Evolutionary conservation across 768 basidiomycete species (phyloP).

Genomic region (Fomitopsis serialis): DNA sequence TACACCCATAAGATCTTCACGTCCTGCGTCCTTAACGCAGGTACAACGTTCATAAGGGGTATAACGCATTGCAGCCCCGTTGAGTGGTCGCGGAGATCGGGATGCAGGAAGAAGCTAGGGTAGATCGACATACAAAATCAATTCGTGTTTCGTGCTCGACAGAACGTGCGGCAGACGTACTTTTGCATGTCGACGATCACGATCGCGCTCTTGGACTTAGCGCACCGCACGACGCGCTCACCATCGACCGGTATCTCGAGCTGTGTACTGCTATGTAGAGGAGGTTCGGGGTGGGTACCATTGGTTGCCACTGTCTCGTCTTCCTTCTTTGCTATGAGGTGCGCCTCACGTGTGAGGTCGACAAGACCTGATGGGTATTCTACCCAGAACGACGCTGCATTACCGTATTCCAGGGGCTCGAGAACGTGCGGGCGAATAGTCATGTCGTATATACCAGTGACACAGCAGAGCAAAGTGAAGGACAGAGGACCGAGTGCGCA

Average conservation of each 20-base stretch:
- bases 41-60: slow-evolving; percentile 44
- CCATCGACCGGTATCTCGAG: slow-evolving; percentile 52
- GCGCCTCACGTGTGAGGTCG: slow-evolving; percentile 49
- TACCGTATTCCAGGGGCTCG: slow-evolving; percentile 48
- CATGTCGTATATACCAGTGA: slow-evolving; percentile 23
- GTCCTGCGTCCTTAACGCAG: slow-evolving; percentile 41
- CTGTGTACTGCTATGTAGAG: slow-evolving; percentile 32
- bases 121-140: background rate
- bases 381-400: slow-evolving; percentile 54
- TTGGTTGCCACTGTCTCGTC: slow-evolving; percentile 1
- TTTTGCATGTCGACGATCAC: slow-evolving; percentile 77
- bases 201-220: slow-evolving; percentile 44
- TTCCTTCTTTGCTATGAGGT: slow-evolving; percentile 24
- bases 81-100: slow-evolving; percentile 48
- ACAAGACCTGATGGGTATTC: slow-evolving; percentile 63
- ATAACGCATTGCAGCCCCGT: slow-evolving; percentile 54
- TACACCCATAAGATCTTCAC: slow-evolving; percentile 65
- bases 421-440: slow-evolving; percentile 40
- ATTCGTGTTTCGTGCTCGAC: background rate
- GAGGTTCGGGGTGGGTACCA: slow-evolving; percentile 16
- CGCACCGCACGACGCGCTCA: slow-evolving; percentile 44
- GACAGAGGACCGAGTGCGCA: background rate
- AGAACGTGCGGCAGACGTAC: slow-evolving; percentile 28
- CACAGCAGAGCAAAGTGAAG: background rate
- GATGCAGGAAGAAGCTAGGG: slow-evolving; percentile 58